Evolutionary conservation across 2,329 filamentous ascomycete genomes (phyloP), one percentile per base, ranked within the genome.

Genomic region (Dactylellina sp.): DNA sequence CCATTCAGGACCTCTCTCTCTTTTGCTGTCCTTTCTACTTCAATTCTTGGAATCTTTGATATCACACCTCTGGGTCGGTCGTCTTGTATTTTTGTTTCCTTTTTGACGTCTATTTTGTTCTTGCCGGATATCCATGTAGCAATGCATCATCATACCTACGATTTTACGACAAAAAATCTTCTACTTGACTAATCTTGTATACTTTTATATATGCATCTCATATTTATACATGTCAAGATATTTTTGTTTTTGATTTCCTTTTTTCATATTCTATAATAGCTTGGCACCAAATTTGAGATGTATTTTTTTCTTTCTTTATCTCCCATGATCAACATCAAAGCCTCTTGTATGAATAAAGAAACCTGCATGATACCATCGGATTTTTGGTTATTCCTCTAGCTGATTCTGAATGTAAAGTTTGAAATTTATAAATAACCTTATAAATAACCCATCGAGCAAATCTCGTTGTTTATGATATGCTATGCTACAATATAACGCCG

Each of bases 121-220:
- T 59, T 32, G 68, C 52, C 61, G 68, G 68, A 72, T 72, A 72
- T 72, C 68, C 68, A 61, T 72, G 66, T 71, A 44, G 66, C 66
- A 71, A 59, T 46, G 50, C 59, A 44, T 46, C 59, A 44, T 46
- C 39, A 66, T 52, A 42, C 37, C 59, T 35, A 61, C 53, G 60
- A 55, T 57, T 65, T 70, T 46, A 70, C 22, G 56, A 70, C 46
- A 28, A 16, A 14, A 55, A 60, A 60, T 47, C 24, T 46, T 64
- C 22, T 18, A 46, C 7, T 44, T 24, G 14, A 46, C 7, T 55
- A 39, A 35, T 62, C 7, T 28, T 46, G 7, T n/a, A 1, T 55
- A 46, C n/a, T 22, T 32, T 22, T 39, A 37, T 60, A n/a, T 35
- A 22, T 20, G 9, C n/a, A n/a, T 40, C n/a, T 25, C 37, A 57